Percentiles rank a stretch among this genome's conserved stretches.
These are phyloP conservation scores for Ensete glaucum DNA, from an alignment of 176 grass and related monocot species.

Conservation along the genomic window DNA sequence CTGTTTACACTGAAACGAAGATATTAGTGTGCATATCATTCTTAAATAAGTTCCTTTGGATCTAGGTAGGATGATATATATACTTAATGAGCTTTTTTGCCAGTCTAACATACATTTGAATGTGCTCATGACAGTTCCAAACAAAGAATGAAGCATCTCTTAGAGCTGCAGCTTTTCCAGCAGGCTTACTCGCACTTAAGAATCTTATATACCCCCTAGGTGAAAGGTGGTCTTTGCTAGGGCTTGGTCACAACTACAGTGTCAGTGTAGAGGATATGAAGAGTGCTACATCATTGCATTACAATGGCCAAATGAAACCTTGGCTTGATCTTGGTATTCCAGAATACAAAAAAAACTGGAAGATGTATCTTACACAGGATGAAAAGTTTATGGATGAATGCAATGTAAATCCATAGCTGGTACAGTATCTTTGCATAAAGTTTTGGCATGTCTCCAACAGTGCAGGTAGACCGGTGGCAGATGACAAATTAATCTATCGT, in stretches of 20 bases:
- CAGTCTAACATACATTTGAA: background rate
- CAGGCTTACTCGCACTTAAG: constrained; percentile 75
- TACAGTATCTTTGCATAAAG: background rate
- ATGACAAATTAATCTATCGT: no score
- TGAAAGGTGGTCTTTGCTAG: constrained; percentile 54
- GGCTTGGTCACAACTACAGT: constrained; percentile 73
- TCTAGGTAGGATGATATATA: background rate
- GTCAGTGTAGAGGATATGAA: constrained; percentile 33
- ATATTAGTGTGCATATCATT: background rate
- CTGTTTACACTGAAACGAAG: background rate
- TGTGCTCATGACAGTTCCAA: constrained; percentile 44
- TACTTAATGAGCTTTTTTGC: constrained; percentile 6
- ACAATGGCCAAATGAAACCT: constrained; percentile 97
- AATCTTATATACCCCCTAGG: constrained; percentile 71
- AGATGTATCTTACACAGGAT: constrained; percentile 59
- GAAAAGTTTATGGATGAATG: constrained; percentile 92
- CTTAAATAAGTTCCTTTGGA: background rate
- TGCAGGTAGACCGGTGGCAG: no score
- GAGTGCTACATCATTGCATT: constrained; percentile 65
- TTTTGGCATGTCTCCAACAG: background rate
- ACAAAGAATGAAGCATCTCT: constrained; percentile 44
- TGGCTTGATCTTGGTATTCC: constrained; percentile 98
- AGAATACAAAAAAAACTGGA: constrained; percentile 84
- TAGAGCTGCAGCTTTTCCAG: constrained; percentile 70
- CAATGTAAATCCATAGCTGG: constrained; percentile 74